These are phyloP conservation scores for Salvia hispanica DNA, from an alignment of 257 asterid species.

Conservation along the genomic window DNA sequence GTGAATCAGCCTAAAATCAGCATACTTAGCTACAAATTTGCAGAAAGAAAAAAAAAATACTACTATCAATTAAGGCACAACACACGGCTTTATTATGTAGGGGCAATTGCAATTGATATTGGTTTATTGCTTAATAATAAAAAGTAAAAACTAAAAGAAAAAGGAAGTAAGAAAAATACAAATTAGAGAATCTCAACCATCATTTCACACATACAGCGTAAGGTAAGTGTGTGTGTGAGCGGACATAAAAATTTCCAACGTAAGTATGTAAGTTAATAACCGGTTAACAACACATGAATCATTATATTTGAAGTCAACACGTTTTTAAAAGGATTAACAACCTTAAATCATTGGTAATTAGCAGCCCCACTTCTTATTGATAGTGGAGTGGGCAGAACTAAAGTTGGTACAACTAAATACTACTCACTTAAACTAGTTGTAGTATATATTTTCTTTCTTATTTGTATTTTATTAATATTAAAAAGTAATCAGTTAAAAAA, in stretches of 20 bases:
- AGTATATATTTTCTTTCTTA: conserved; percentile 15
- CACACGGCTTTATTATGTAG: conserved; percentile 5
- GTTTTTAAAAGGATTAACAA: conserved; percentile 24
- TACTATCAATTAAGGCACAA: conserved; percentile 22
- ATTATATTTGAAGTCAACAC: conserved; percentile 35
- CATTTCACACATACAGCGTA: conserved; percentile 15
- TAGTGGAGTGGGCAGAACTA: conserved; percentile 27
- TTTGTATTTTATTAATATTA: background rate
- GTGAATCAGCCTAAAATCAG: conserved; percentile 11
- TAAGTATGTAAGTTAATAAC: background rate
- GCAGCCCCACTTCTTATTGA: conserved; percentile 29
- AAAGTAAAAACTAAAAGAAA: too few relatives aligned
- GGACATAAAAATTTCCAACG: background rate
- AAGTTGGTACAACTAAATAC: background rate
- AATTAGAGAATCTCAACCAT: background rate
- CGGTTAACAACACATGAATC: background rate
- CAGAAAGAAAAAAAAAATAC: background rate
- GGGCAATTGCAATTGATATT: background rate
- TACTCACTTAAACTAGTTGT: background rate
- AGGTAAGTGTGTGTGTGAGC: background rate
- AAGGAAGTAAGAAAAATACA: too few relatives aligned
- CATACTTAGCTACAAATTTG: conserved; percentile 1
- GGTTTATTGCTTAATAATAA: too few relatives aligned
- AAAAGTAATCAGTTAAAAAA: conserved; percentile 26
- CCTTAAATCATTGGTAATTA: conserved; percentile 29